A percentile compares a stretch with the other conserved stretches of the same genome.
phyloP scores from a whole-genome alignment of 495 filamentous ascomycete species.

The Hypoxylon lenormandii region DNA sequence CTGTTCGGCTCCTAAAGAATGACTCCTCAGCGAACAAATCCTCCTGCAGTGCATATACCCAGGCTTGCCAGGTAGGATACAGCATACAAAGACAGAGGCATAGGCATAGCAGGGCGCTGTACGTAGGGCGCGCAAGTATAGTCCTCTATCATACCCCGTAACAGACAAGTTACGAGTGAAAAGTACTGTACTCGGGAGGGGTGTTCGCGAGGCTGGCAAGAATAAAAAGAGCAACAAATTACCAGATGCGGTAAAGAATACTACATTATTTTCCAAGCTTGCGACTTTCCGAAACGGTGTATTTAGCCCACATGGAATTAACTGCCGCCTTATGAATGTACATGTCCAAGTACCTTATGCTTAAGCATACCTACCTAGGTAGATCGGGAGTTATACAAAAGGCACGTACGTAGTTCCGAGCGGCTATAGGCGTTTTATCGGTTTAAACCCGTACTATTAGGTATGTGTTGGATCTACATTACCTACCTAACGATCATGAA shows the following conservation, averaged over 20 bases:
- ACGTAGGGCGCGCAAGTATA: conserved; percentile 23
- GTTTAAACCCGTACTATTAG: conserved; percentile 6
- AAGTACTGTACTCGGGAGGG: conserved; percentile 26
- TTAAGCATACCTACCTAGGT: too few species aligned
- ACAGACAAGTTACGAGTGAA: conserved; percentile 5
- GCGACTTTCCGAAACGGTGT: conserved; percentile 10
- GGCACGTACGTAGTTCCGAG: conserved; percentile 1
- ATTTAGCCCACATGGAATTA: conserved; percentile 38
- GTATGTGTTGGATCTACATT: neutral
- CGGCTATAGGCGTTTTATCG: conserved; percentile 7
- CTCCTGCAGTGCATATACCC: conserved; percentile 5
- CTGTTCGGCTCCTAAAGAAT: neutral
- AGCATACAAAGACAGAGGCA: neutral
- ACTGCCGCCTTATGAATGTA: conserved; percentile 31
- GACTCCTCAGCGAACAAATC: conserved; percentile 10
- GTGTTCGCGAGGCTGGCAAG: neutral
- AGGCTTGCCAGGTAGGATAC: too few species aligned
- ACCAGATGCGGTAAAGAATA: conserved; percentile 19
- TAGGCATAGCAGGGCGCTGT: conserved; percentile 4
- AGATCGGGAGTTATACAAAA: neutral
- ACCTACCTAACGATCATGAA: neutral
- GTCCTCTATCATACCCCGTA: conserved; percentile 4
- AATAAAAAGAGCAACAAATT: conserved; percentile 26
- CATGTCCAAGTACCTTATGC: neutral
- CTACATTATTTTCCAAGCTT: conserved; percentile 5